Evolutionary conservation across 768 basidiomycete species (phyloP).

Genomic region (Naganishia friedmannii): DNA sequence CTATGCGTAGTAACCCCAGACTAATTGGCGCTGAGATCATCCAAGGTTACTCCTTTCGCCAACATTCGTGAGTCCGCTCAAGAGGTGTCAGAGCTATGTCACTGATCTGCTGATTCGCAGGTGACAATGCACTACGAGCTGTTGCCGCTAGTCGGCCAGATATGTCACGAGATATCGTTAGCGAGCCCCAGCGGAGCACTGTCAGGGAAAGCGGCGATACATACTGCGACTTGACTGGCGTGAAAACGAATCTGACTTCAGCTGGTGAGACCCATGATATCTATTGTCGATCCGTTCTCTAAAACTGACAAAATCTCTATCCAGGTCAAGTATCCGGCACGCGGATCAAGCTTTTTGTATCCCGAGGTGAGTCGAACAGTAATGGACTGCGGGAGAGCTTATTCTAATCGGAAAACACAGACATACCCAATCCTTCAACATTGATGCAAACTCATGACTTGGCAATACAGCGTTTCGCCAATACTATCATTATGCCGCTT

Average conservation of each 20-base stretch:
- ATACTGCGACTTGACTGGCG: conserved; percentile 48
- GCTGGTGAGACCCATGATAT: conserved; percentile 14
- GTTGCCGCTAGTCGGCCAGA: conserved; percentile 52
- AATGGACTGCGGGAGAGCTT: background rate
- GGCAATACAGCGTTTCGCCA: conserved; percentile 69
- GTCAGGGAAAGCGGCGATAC: conserved; percentile 52
- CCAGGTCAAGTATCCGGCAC: conserved; percentile 27
- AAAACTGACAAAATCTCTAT: background rate
- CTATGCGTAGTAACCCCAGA: background rate
- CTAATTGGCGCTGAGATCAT: background rate
- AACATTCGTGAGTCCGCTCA: conserved; percentile 39
- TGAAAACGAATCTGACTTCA: conserved; percentile 41
- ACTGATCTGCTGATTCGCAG: conserved; percentile 4
- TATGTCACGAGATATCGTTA: conserved; percentile 46
- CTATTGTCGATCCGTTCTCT: background rate
- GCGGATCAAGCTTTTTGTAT: conserved; percentile 37
- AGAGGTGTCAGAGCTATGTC: background rate
- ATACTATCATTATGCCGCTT: conserved; percentile 64
- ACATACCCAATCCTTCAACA: conserved; percentile 56
- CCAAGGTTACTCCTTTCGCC: conserved; percentile 28
- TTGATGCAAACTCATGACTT: conserved; percentile 2
- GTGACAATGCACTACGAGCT: conserved; percentile 44
- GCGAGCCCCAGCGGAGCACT: conserved; percentile 45
- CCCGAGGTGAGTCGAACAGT: conserved; percentile 33
- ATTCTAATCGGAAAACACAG: conserved; percentile 53